A percentile compares a stretch with the other conserved stretches of the same genome.
These are phyloP conservation scores for Crassisporium funariophilum DNA, from an alignment of 768 basidiomycete species.

Conservation along the genomic window DNA sequence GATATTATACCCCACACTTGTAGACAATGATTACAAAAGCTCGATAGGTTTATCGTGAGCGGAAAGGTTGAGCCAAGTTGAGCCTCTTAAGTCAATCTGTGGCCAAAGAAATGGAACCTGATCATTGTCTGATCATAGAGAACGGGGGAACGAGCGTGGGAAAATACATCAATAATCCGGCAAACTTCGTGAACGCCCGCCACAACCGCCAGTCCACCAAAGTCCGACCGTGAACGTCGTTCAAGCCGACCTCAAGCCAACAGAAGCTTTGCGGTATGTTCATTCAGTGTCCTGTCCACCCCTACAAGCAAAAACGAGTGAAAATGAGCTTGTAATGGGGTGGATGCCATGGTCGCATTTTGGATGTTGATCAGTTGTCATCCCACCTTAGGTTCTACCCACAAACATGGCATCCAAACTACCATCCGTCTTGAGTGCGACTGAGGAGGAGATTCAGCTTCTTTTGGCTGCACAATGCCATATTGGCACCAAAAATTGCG, in stretches of 20 bases:
- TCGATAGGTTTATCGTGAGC: too few relatives aligned
- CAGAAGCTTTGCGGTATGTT: constrained; percentile 49
- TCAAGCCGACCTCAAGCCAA: constrained; percentile 42
- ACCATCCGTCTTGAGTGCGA: constrained; percentile 89
- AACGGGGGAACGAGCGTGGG: constrained; percentile 33
- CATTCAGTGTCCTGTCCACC: constrained; percentile 13
- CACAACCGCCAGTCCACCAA: constrained; percentile 38
- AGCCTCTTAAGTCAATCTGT: too few relatives aligned
- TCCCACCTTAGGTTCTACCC: constrained; percentile 33
- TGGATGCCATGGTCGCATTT: constrained; percentile 39
- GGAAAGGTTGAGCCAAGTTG: too few relatives aligned
- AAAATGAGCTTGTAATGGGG: constrained; percentile 35
- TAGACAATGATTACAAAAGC: too few relatives aligned
- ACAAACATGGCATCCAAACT: constrained; percentile 83
- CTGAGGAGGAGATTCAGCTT: constrained; percentile 97
- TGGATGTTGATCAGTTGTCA: constrained; percentile 39
- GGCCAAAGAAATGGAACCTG: too few relatives aligned
- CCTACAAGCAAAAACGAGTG: constrained; percentile 32
- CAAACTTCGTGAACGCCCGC: constrained; percentile 34
- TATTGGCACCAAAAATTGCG: constrained; percentile 98
- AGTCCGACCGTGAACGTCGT: constrained; percentile 48
- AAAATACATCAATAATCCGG: constrained; percentile 29
- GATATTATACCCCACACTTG: too few relatives aligned
- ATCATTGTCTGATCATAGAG: background rate
- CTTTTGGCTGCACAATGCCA: constrained; percentile 95